Base-by-base conservation (phyloP, 169 alveolate genomes). In the Plasmodium malariae region DNA sequence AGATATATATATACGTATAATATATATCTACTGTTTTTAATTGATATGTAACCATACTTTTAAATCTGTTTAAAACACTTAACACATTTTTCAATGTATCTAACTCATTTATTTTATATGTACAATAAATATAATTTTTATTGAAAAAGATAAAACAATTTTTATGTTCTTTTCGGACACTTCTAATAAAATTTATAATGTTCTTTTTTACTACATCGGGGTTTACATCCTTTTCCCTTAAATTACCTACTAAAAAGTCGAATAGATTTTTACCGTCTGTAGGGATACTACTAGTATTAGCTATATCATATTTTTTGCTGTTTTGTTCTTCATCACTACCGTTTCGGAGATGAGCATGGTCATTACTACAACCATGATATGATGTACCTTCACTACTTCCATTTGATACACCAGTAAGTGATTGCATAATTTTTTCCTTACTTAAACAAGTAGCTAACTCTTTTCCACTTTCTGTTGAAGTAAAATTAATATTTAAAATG, bases 1-100 rank as follows among this genome's bases (percentile, higher is more conserved):
- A 83, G 12, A 83, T 83, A 60, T 83, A 83, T 24, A 83, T 65
- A 28, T 83, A 83, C 28, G 80, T 83, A 71, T 83, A 83, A 55
- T 65, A 83, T 67, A 83, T 83, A 59, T 83, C 91, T 37, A 83
- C 36, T 4, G 73, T 68, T 21, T 68, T 65, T 67, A 83, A 40
- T 43, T 83, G 68, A 43, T 83, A 83, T 3, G 70, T 67, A 2
- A 83, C 55, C 4, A 65, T 28, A 26, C 67, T 36, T 37, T 55
- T 67, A 26, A 49, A 49, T 43, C 59, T 55, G 6, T 43, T 67
- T 43, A 83, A 54, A 3, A 83, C 14, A 43, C 45, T 21, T 19
- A 83, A 40, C n/a, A 55, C 24, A 21, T 67, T 45, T 45, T 83
- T 83, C 21, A 83, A 30, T 1, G 70, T 26, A 19, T 83, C 85